Evolutionary conservation across 164 flowering plant species (phyloP).

Genomic region (Magnolia changhungtana): DNA sequence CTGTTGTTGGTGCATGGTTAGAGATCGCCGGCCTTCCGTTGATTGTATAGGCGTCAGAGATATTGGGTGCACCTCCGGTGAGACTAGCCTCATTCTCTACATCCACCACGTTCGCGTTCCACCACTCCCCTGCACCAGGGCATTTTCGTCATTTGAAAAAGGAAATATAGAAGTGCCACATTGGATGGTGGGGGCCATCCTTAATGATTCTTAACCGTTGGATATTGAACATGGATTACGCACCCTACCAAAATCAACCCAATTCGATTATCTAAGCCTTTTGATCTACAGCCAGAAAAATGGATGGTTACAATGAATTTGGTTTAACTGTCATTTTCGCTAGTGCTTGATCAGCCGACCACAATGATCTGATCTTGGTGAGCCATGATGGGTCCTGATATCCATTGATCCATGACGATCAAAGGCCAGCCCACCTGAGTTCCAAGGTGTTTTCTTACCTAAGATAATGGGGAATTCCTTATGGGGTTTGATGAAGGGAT

Average conservation of each 20-base stretch:
- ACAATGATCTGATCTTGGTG: too few relatives aligned
- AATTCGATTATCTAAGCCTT: too few relatives aligned
- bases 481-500: conserved; percentile 19
- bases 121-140: conserved; percentile 60
- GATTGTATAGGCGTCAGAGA: conserved; percentile 66
- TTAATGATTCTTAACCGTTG: not conserved
- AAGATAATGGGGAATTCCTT: conserved; percentile 24
- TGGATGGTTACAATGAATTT: too few relatives aligned
- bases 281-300: too few relatives aligned
- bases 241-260: too few relatives aligned
- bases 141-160: not conserved
- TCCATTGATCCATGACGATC: not conserved
- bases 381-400: too few relatives aligned
- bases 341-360: too few relatives aligned
- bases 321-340: too few relatives aligned
- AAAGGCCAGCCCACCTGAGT: not conserved
- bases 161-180: not conserved
- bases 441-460: conserved; percentile 10
- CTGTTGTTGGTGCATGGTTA: conserved; percentile 50
- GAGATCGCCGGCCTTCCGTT: conserved; percentile 57
- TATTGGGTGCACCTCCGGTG: conserved; percentile 33
- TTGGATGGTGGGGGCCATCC: not conserved
- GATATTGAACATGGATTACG: not conserved
- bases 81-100: conserved; percentile 35
- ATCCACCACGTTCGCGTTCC: conserved; percentile 58